These are phyloP conservation scores for Globisporangium yorkense DNA, from an alignment of 352 stramenopile genomes.

Conservation along the genomic window DNA sequence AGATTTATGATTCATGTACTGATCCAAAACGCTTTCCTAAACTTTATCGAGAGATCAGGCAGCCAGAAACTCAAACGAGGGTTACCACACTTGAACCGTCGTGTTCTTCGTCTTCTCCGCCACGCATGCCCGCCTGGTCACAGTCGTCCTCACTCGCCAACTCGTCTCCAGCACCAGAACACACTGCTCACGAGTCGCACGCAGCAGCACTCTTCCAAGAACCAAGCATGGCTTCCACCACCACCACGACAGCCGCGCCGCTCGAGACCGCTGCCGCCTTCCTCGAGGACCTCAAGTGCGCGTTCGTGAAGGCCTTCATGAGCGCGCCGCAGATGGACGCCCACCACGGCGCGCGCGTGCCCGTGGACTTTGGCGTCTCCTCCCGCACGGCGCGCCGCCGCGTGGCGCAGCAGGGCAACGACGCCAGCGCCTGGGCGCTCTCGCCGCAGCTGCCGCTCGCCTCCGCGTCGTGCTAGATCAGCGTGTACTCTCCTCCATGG, in stretches of 20 bases:
- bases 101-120: too few relatives aligned
- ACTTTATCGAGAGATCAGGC: too few relatives aligned
- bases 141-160: conserved; percentile 3
- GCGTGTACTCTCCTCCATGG: too few relatives aligned
- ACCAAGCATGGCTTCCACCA: not conserved
- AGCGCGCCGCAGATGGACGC: conserved; percentile 70
- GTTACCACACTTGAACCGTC: too few relatives aligned
- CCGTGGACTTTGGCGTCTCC: conserved; percentile 30
- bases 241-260: conserved; percentile 3
- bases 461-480: conserved; percentile 14
- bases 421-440: conserved; percentile 46
- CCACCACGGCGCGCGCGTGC: conserved; percentile 51
- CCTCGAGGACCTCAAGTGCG: conserved; percentile 46
- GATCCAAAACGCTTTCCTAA: too few relatives aligned
- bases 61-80: too few relatives aligned
- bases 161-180: conserved; percentile 10
- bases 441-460: conserved; percentile 48
- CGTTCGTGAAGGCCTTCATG: conserved; percentile 66
- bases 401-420: conserved; percentile 47
- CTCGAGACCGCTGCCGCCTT: conserved; percentile 23
- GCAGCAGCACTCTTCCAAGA: not conserved
- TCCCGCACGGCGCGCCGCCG: not conserved
- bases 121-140: too few relatives aligned
- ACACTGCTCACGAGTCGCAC: not conserved
- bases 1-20: too few relatives aligned